Conservation (phyloP, 805 yeast species). For the Teunomyces tritomae region DNA sequence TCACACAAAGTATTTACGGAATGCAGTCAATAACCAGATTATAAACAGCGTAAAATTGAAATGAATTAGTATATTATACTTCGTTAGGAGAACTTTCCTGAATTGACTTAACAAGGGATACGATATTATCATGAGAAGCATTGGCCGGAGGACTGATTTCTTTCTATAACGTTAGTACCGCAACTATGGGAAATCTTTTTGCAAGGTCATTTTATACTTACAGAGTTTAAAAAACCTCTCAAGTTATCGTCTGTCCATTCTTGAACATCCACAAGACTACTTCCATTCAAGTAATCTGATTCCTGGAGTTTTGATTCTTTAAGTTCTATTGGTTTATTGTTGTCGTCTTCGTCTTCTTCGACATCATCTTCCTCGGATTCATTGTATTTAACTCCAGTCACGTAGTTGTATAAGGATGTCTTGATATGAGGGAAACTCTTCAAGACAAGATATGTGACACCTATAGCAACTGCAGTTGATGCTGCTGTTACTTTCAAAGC, state of each 20-base stretch:
- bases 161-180: conserved; percentile 36
- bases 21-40: conserved; percentile 3
- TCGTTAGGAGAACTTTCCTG: conserved; percentile 23
- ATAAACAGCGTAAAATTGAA: conserved; percentile 15
- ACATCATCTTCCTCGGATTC: conserved; percentile 6
- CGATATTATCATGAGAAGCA: conserved; percentile 46
- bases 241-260: conserved; percentile 37
- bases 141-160: conserved; percentile 45
- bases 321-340: conserved; percentile 24
- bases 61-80: conserved; percentile 16
- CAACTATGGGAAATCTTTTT: background rate
- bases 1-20: background rate
- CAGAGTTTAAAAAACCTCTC: conserved; percentile 36
- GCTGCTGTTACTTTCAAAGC: conserved; percentile 20
- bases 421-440: conserved; percentile 51
- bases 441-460: conserved; percentile 41
- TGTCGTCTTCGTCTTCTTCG: conserved; percentile 13
- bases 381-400: conserved; percentile 19
- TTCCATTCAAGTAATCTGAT: conserved; percentile 8
- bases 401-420: conserved; percentile 19
- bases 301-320: conserved; percentile 1
- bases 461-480: conserved; percentile 42
- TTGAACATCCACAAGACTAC: conserved; percentile 25
- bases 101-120: conserved; percentile 46
- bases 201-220: conserved; percentile 21